Percentiles rank a stretch among this genome's conserved stretches.
These are phyloP conservation scores for Debaryomyces singareniensis DNA, from an alignment of 1,139 yeast species.

Conservation along the genomic window DNA sequence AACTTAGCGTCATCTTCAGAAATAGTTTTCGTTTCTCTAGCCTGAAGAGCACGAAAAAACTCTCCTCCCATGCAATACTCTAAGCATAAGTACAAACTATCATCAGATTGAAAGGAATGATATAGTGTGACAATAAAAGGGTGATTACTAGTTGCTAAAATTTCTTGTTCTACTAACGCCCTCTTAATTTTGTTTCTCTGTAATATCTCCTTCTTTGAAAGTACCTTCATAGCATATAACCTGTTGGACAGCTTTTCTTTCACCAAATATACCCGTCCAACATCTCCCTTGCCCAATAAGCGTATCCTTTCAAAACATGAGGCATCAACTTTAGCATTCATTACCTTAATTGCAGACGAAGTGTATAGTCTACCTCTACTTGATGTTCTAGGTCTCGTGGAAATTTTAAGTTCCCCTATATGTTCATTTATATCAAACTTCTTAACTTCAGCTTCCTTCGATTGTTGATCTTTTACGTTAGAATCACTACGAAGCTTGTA, in stretches of 20 bases:
- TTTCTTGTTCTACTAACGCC: constrained; percentile 94
- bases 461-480: constrained; percentile 3
- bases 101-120: constrained; percentile 94
- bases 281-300: constrained; percentile 93
- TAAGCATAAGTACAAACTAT: constrained; percentile 91
- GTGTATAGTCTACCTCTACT: constrained; percentile 64
- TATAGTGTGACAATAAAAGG: constrained; percentile 95
- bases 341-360: constrained; percentile 62
- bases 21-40: constrained; percentile 80
- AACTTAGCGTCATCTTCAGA: constrained; percentile 85
- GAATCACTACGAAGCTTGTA: constrained; percentile 29
- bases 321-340: constrained; percentile 79
- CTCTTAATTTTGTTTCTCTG: constrained; percentile 91
- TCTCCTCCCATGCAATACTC: constrained; percentile 99
- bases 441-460: constrained; percentile 9
- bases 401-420: constrained; percentile 46
- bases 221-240: constrained; percentile 87
- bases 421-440: constrained; percentile 42
- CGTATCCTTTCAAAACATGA: constrained; percentile 83
- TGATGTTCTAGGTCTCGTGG: constrained; percentile 43
- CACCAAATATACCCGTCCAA: constrained; percentile 91
- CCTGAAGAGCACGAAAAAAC: constrained; percentile 92
- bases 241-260: constrained; percentile 70
- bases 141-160: constrained; percentile 89
- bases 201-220: constrained; percentile 89